Conservation (phyloP, 2,329 filamentous ascomycete genomes). For the Cladosporium sphaerospermum region DNA sequence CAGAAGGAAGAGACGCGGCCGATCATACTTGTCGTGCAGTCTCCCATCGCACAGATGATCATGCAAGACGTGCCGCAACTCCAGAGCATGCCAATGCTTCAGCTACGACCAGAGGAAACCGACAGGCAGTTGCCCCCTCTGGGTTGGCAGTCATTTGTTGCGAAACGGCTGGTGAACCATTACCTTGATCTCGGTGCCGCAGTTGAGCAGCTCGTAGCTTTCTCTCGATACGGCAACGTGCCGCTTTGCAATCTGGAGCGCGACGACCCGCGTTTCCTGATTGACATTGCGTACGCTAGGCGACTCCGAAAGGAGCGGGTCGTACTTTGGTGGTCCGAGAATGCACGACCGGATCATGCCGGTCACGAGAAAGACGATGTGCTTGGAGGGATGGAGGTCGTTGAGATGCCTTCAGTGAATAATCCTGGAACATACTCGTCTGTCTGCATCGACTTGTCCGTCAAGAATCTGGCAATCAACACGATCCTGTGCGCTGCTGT, state of each 20-base stretch:
- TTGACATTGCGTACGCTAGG: slow-evolving; percentile 90
- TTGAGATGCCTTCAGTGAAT: slow-evolving; percentile 85
- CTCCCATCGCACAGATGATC: slow-evolving; percentile 72
- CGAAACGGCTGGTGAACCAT: slow-evolving; percentile 77
- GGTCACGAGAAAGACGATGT: slow-evolving; percentile 93
- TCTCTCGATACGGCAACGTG: slow-evolving; percentile 88
- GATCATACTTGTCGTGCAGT: slow-evolving; percentile 82
- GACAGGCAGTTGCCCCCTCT: slow-evolving; percentile 86
- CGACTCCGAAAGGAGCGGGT: slow-evolving; percentile 86
- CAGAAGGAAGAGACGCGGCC: slow-evolving; percentile 76
- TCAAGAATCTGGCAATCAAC: slow-evolving; percentile 94
- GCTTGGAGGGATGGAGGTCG: slow-evolving; percentile 71
- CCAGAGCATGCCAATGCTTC: slow-evolving; percentile 75
- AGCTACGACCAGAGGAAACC: slow-evolving; percentile 71
- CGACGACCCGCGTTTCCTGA: slow-evolving; percentile 89
- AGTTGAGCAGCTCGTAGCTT: slow-evolving; percentile 79
- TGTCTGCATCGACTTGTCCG: slow-evolving; percentile 89
- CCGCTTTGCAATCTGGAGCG: slow-evolving; percentile 92
- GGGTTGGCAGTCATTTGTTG: slow-evolving; percentile 87
- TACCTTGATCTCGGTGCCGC: slow-evolving; percentile 91
- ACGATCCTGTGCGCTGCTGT: slow-evolving; percentile 94
- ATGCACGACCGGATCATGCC: slow-evolving; percentile 84
- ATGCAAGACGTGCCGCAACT: slow-evolving; percentile 79
- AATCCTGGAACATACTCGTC: slow-evolving; percentile 90
- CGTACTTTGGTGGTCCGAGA: slow-evolving; percentile 92